Conservation (phyloP, 2,329 filamentous ascomycete species). For the Ascochyta fabae region DNA sequence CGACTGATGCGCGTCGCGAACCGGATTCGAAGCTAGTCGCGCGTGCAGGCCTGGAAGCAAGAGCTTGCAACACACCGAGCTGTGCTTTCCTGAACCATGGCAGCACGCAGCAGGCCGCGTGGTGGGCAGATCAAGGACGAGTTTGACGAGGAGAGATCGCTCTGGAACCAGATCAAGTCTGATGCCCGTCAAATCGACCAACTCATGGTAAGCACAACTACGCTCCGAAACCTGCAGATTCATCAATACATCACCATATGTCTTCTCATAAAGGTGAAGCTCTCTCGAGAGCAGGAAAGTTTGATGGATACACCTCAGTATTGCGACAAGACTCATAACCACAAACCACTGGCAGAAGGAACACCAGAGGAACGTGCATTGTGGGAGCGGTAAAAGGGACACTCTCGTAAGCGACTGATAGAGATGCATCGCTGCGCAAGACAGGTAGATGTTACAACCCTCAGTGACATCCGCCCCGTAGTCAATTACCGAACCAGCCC, state of each 20-base stretch:
- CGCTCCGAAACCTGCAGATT: neutral
- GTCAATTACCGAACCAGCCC: neutral
- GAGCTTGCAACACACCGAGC: constrained; percentile 1
- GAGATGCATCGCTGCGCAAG: neutral
- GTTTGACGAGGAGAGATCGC: constrained; percentile 57
- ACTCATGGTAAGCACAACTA: constrained; percentile 51
- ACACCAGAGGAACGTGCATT: neutral
- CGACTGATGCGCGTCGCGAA: constrained; percentile 16
- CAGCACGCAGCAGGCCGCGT: constrained; percentile 54
- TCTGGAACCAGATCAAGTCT: constrained; percentile 57
- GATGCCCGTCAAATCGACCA: constrained; percentile 55
- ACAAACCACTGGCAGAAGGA: neutral
- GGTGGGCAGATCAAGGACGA: constrained; percentile 55
- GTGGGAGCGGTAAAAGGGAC: neutral
- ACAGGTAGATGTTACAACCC: neutral
- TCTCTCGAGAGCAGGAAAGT: neutral
- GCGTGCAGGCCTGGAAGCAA: constrained; percentile 16
- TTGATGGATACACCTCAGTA: neutral
- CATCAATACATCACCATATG: constrained; percentile 11
- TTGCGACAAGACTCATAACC: neutral
- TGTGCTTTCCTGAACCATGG: constrained; percentile 45
- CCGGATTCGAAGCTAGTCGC: constrained; percentile 7
- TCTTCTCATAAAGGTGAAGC: neutral
- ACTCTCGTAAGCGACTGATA: neutral
- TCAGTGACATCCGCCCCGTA: too few relatives aligned